Percentiles rank a stretch among this genome's conserved stretches.
phyloP scores from a whole-genome alignment of 257 asterid species.

The Nicotiana benthamiana region DNA sequence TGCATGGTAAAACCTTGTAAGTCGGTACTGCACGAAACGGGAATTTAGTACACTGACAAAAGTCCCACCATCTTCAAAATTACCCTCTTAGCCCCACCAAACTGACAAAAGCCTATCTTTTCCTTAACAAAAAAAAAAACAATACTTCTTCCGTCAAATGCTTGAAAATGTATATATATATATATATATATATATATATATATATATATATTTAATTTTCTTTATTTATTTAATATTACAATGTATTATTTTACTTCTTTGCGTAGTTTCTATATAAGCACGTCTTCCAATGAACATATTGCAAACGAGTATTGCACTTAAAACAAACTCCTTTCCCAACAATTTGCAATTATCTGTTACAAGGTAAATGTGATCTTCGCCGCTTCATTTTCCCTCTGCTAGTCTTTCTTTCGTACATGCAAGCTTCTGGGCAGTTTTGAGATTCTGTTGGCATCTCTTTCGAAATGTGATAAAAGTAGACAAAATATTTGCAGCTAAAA shows the following conservation, averaged over 20 bases:
- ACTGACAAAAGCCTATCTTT: conserved; percentile 39
- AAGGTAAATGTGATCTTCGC: not conserved
- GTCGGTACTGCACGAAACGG: too few species aligned
- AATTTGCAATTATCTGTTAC: not conserved
- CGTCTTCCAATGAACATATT: not conserved
- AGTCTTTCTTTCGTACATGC: not conserved
- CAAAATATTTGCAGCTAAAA: conserved; percentile 36
- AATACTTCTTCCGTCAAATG: conserved; percentile 50
- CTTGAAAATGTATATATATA: not conserved
- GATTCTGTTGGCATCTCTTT: conserved; percentile 18
- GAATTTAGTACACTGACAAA: too few species aligned
- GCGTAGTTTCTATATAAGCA: not conserved
- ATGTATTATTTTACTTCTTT: not conserved
- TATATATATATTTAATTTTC: not conserved
- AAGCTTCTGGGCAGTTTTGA: not conserved
- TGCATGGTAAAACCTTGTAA: too few species aligned
- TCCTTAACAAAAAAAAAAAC: conserved; percentile 23
- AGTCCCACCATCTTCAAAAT: conserved; percentile 35
- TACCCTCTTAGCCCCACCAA: conserved; percentile 48
- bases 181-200: not conserved
- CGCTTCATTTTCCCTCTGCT: not conserved
- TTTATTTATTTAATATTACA: too few species aligned
- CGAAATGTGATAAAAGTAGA: conserved; percentile 10
- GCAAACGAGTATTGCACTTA: not conserved
- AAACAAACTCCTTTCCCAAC: not conserved